phyloP scores from a whole-genome alignment of 2,329 filamentous ascomycete species.

The Fusarium newnesense region DNA sequence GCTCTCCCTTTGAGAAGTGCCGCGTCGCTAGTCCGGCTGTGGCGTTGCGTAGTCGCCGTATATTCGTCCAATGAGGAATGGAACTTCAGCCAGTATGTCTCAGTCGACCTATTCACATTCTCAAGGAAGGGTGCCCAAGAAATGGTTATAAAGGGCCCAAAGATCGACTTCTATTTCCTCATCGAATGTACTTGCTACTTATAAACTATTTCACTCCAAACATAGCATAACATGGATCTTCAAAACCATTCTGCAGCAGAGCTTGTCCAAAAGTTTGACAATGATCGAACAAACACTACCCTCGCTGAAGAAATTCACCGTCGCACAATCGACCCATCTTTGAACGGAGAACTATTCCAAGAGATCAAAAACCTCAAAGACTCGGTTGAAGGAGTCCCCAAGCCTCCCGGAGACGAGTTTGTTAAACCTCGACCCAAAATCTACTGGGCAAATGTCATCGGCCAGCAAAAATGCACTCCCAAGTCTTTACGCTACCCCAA shows the following conservation, averaged over 20 bases:
- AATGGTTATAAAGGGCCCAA: background rate
- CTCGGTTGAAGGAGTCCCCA: background rate
- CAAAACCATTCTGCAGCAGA: background rate
- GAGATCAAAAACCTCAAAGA: background rate
- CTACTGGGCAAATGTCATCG: background rate
- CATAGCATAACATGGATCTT: background rate
- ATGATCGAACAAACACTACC: background rate
- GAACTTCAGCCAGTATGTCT: background rate
- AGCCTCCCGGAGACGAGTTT: background rate
- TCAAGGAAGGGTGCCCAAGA: fast-evolving
- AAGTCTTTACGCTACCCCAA: background rate
- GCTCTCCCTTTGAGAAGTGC: background rate
- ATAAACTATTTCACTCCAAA: no score
- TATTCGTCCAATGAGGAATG: background rate
- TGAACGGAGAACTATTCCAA: background rate
- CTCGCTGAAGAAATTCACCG: background rate
- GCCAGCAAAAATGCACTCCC: background rate
- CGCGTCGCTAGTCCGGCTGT: background rate
- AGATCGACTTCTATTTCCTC: fast-evolving
- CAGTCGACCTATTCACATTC: background rate
- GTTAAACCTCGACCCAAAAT: no score
- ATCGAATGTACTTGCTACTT: no score
- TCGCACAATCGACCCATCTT: background rate
- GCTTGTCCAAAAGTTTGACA: background rate
- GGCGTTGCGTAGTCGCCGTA: background rate